These are phyloP conservation scores for Leccinum subspadiceum DNA, from an alignment of 1,284 basidiomycete genomes.

Conservation along the genomic window DNA sequence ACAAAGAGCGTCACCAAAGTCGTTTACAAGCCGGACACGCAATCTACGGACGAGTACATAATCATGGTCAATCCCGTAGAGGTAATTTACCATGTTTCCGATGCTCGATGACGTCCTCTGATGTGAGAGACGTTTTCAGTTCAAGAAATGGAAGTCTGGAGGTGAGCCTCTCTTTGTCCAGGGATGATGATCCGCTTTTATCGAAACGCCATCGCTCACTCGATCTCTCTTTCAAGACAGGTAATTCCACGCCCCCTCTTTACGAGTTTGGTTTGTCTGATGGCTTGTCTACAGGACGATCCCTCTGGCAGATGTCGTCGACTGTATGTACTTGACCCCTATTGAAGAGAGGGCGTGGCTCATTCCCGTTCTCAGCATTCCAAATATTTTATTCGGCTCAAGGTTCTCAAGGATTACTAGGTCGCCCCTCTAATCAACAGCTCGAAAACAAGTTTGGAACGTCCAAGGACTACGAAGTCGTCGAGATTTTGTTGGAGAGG, in stretches of 20 bases:
- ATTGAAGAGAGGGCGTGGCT: not conserved
- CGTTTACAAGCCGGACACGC: conserved; percentile 72
- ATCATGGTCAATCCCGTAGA: conserved; percentile 65
- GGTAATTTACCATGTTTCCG: conserved; percentile 40
- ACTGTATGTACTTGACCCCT: conserved; percentile 51
- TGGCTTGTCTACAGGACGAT: conserved; percentile 47
- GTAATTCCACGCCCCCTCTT: conserved; percentile 42
- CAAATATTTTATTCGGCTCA: conserved; percentile 55
- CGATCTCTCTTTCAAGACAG: conserved; percentile 48
- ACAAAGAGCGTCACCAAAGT: conserved; percentile 65
- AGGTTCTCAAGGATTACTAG: conserved; percentile 70
- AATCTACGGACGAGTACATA: conserved; percentile 68
- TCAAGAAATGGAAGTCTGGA: conserved; percentile 75
- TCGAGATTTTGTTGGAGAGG: conserved; percentile 55
- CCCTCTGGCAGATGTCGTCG: conserved; percentile 67
- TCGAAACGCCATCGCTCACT: conserved; percentile 27
- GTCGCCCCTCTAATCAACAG: conserved; percentile 72
- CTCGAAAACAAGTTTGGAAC: conserved; percentile 70
- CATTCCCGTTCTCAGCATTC: conserved; percentile 41
- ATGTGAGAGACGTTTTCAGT: conserved; percentile 42
- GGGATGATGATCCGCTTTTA: conserved; percentile 10
- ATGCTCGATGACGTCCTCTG: conserved; percentile 12
- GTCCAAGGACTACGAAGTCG: conserved; percentile 61
- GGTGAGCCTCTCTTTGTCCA: conserved; percentile 43
- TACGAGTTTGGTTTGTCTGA: conserved; percentile 15